Evolutionary conservation across 305 asterid genomes (phyloP).

Genomic region (Fraxinus floribunda): DNA sequence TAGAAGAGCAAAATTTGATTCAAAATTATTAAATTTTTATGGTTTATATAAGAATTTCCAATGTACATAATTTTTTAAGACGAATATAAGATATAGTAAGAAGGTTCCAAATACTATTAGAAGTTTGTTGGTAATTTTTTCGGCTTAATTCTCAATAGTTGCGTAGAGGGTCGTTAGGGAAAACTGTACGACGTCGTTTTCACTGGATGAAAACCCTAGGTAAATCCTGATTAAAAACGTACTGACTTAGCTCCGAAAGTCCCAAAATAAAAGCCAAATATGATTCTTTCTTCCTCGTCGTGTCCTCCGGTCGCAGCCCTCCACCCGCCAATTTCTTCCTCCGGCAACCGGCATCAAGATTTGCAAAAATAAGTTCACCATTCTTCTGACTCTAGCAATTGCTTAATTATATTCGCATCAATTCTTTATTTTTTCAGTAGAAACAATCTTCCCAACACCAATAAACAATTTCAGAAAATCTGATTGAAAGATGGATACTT

Average conservation of each 20-base stretch:
- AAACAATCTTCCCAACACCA: neutral
- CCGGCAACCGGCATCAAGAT: neutral
- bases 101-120: no score
- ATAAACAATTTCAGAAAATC: neutral
- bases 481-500: constrained; percentile 37
- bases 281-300: neutral
- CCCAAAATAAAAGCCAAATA: neutral
- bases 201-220: neutral
- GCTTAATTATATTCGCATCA: neutral
- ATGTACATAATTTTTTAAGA: no score
- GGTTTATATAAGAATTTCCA: no score
- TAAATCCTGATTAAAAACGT: neutral
- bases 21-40: no score
- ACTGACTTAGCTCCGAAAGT: neutral
- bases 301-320: neutral
- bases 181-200: neutral
- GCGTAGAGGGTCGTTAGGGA: neutral
- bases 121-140: no score
- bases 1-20: no score
- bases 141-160: no score
- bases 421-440: neutral
- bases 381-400: neutral
- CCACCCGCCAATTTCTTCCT: neutral
- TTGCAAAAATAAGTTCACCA: neutral
- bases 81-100: no score